These are phyloP conservation scores for Neonectria neomacrospora DNA, from an alignment of 2,329 filamentous ascomycete genomes.

Conservation along the genomic window DNA sequence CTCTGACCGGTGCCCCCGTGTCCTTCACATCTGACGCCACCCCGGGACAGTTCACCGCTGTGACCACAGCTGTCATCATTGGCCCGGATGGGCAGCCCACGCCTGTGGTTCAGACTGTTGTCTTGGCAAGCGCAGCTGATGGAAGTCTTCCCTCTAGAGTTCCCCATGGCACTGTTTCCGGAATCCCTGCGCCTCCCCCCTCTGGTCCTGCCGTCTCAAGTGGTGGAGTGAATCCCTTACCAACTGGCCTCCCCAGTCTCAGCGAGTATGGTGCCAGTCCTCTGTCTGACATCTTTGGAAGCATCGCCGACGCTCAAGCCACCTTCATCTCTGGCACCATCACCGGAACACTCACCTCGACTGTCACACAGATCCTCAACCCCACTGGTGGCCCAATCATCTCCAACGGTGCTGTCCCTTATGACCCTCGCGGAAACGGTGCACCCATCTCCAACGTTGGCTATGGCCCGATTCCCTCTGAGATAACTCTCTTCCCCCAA, in stretches of 20 bases:
- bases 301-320: conserved; percentile 31
- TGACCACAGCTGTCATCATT: conserved; percentile 47
- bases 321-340: conserved; percentile 34
- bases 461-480: conserved; percentile 41
- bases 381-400: conserved; percentile 36
- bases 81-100: conserved; percentile 49
- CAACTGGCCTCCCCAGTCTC: conserved; percentile 37
- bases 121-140: conserved; percentile 42
- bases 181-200: conserved; percentile 27
- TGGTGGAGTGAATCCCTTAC: conserved; percentile 16
- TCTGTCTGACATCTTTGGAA: conserved; percentile 35
- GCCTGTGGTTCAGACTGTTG: conserved; percentile 48
- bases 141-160: conserved; percentile 31
- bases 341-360: conserved; percentile 39
- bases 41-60: conserved; percentile 38
- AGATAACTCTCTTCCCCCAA: conserved; percentile 40
- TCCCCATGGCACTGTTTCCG: conserved; percentile 32
- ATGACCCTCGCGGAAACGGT: conserved; percentile 28
- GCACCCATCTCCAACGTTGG: conserved; percentile 31
- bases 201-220: conserved; percentile 32
- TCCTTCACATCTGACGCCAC: conserved; percentile 28
- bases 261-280: conserved; percentile 42
- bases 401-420: conserved; percentile 34
- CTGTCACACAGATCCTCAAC: conserved; percentile 41
- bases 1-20: conserved; percentile 18